phyloP scores from a whole-genome alignment of 202 grass and related monocot genomes.

The Zizania palustris region DNA sequence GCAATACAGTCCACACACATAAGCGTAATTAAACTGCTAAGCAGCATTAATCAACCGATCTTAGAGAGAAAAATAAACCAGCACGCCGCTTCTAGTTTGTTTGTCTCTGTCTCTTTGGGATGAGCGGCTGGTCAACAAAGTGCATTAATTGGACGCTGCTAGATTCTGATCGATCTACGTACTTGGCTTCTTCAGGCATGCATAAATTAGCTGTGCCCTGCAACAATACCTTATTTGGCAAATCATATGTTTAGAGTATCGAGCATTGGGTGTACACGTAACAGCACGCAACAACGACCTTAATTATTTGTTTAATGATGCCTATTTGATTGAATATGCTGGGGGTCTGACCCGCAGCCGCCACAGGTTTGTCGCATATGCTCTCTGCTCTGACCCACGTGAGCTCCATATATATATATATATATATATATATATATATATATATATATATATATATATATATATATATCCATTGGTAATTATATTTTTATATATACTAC shows the following conservation, averaged over 20 bases:
- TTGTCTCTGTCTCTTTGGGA: background rate
- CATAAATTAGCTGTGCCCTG: background rate
- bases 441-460: too few relatives aligned
- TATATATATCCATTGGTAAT: too few relatives aligned
- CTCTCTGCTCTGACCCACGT: too few relatives aligned
- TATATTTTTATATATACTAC: too few relatives aligned
- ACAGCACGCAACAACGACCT: background rate
- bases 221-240: background rate
- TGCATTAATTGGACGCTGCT: background rate
- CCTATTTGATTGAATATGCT: background rate
- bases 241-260: background rate
- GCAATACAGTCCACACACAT: too few relatives aligned
- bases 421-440: too few relatives aligned
- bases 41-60: background rate
- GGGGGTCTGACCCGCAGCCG: background rate
- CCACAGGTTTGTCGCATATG: conserved; percentile 3
- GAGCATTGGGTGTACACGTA: background rate
- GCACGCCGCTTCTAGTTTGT: background rate
- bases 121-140: background rate
- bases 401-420: too few relatives aligned
- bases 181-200: background rate
- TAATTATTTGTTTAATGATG: background rate
- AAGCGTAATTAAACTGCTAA: too few relatives aligned
- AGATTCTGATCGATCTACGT: background rate
- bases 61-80: background rate